Conservation (phyloP, 2,329 filamentous ascomycete species). For the Chlorencoelia australis region DNA sequence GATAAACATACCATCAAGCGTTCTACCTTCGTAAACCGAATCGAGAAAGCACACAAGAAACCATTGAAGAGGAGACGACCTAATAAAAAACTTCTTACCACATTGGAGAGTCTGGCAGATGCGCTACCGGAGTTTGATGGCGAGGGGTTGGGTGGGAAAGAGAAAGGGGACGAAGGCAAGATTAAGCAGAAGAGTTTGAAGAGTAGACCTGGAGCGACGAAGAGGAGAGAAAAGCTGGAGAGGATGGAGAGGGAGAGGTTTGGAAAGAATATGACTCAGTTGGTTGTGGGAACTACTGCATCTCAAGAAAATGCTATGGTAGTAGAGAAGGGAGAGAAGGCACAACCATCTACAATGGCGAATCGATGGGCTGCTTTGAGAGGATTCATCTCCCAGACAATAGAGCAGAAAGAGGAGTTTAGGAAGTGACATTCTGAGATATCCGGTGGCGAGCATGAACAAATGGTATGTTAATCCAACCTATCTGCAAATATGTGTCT, state of each 20-base stretch:
- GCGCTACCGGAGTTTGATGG: slow-evolving; percentile 56
- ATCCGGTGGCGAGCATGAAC: too few species aligned
- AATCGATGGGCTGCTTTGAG: slow-evolving; percentile 73
- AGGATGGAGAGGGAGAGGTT: slow-evolving; percentile 76
- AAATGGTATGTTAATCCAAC: too few species aligned
- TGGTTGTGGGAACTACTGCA: slow-evolving; percentile 31
- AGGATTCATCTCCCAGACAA: slow-evolving; percentile 64
- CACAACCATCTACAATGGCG: slow-evolving; percentile 31
- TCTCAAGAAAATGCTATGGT: slow-evolving; percentile 6
- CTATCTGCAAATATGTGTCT: too few species aligned
- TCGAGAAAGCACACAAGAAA: slow-evolving; percentile 50
- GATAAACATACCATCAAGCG: slow-evolving; percentile 79
- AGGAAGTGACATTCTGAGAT: slow-evolving; percentile 11
- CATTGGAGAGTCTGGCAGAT: slow-evolving; percentile 66
- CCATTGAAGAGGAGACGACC: slow-evolving; percentile 56
- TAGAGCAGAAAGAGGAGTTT: slow-evolving; percentile 82
- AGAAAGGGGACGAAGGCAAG: slow-evolving; percentile 43
- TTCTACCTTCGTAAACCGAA: slow-evolving; percentile 66
- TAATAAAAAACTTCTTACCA: slow-evolving; percentile 67
- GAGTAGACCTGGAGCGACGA: slow-evolving; percentile 68
- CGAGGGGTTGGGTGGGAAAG: slow-evolving; percentile 29
- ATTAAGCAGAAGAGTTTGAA: slow-evolving; percentile 66
- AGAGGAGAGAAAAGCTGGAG: slow-evolving; percentile 72
- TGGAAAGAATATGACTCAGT: slow-evolving; percentile 67
- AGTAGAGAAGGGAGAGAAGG: slow-evolving; percentile 6